These are phyloP conservation scores for Colletotrichum tofieldiae DNA, from an alignment of 2,329 filamentous ascomycete species.

Conservation along the genomic window DNA sequence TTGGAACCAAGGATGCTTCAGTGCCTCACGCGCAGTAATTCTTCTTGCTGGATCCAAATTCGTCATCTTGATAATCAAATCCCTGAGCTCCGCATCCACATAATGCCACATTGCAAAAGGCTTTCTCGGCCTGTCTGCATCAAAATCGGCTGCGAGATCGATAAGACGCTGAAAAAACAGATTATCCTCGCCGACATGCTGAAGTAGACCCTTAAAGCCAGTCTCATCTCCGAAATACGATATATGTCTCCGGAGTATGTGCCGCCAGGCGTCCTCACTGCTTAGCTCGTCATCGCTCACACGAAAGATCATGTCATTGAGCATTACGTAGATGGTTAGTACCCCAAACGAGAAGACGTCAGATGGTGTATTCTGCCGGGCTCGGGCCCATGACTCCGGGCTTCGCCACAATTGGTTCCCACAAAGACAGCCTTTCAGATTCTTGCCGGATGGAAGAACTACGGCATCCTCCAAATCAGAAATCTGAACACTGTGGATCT, in stretches of 20 bases:
- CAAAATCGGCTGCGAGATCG: background rate
- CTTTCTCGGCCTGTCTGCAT: background rate
- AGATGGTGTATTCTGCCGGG: conserved; percentile 15
- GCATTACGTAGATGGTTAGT: background rate
- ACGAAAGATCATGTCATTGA: background rate
- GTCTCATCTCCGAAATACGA: background rate
- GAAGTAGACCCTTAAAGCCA: background rate
- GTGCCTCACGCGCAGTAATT: background rate
- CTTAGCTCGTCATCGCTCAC: background rate
- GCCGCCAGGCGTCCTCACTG: background rate
- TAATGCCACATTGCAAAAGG: background rate
- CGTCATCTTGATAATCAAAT: conserved; percentile 4
- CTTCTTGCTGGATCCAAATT: conserved; percentile 10
- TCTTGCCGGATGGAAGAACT: background rate
- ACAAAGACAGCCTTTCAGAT: conserved; percentile 3
- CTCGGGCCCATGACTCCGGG: conserved; percentile 14
- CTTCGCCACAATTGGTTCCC: conserved; percentile 14
- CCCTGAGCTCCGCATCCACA: background rate
- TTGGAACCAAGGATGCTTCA: conserved; percentile 2
- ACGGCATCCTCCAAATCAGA: background rate
- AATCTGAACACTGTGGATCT: background rate
- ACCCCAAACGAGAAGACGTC: conserved; percentile 11
- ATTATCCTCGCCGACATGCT: background rate
- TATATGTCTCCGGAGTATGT: background rate
- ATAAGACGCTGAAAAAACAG: background rate